phyloP scores from a whole-genome alignment of 2,329 filamentous ascomycete genomes.

The Penicillium sclerotiorum region DNA sequence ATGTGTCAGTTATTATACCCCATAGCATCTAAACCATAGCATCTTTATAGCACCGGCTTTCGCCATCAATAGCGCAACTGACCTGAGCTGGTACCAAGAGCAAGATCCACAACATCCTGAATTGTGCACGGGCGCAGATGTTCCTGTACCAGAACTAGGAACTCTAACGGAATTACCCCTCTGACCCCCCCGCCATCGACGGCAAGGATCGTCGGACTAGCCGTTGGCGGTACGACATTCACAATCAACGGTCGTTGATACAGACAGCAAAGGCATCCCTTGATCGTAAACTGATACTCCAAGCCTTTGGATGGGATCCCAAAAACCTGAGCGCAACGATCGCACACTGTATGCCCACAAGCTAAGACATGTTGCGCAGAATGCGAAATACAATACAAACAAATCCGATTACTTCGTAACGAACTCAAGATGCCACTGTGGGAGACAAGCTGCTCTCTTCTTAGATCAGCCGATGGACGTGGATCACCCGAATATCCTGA shows the following conservation, averaged over 20 bases:
- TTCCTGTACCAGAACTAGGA: conserved; percentile 17
- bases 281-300: conserved; percentile 23
- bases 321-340: conserved; percentile 25
- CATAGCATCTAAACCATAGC: too few species aligned
- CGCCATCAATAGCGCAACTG: background rate
- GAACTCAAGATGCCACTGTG: conserved; percentile 12
- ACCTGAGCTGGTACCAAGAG: conserved; percentile 19
- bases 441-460: conserved; percentile 7
- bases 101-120: conserved; percentile 17
- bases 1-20: background rate
- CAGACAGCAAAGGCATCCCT: conserved; percentile 20
- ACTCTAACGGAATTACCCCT: conserved; percentile 22
- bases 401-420: conserved; percentile 23
- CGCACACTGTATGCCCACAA: conserved; percentile 24
- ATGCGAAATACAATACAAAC: conserved; percentile 22
- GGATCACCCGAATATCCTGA: background rate
- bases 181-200: conserved; percentile 30
- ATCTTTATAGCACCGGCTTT: too few species aligned
- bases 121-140: conserved; percentile 11
- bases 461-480: background rate
- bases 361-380: conserved; percentile 19
- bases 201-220: conserved; percentile 27
- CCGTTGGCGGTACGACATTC: conserved; percentile 25
- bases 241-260: conserved; percentile 16
- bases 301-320: conserved; percentile 5